phyloP scores from a whole-genome alignment of 2,329 filamentous ascomycete genomes.

The Xylariaceae sp. region DNA sequence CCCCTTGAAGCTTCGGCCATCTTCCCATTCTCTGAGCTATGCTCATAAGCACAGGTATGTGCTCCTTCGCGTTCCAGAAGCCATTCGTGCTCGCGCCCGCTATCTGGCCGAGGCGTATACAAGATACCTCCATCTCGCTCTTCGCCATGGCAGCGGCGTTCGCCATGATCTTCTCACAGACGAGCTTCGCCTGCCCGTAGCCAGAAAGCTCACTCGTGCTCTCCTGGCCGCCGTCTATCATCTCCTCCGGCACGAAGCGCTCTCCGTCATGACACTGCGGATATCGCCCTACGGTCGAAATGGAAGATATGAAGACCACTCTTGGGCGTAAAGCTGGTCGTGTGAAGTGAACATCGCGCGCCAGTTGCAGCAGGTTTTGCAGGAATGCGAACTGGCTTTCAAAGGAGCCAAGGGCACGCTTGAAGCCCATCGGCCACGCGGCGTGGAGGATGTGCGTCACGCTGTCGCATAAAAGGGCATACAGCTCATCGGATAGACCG shows the following conservation, averaged over 20 bases:
- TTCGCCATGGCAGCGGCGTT: constrained; percentile 31
- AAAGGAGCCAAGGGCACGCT: constrained; percentile 16
- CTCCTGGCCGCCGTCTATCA: constrained; percentile 26
- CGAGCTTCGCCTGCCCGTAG: constrained; percentile 42
- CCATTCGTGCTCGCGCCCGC: constrained; percentile 34
- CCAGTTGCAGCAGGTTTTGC: constrained; percentile 1
- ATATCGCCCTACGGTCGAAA: constrained; percentile 26
- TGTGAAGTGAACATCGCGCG: neutral
- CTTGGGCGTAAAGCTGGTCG: constrained; percentile 3
- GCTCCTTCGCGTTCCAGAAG: constrained; percentile 42
- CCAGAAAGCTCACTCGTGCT: constrained; percentile 21
- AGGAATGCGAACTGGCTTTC: constrained; percentile 9
- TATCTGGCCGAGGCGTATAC: constrained; percentile 39
- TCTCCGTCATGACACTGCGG: neutral
- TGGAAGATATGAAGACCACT: constrained; percentile 29
- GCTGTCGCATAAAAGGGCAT: neutral
- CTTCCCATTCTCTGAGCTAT: constrained; percentile 32
- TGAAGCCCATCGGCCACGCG: constrained; percentile 22
- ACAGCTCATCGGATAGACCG: neutral
- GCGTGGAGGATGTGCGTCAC: constrained; percentile 17
- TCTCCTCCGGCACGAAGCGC: constrained; percentile 32
- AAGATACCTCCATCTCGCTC: constrained; percentile 34
- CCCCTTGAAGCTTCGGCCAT: constrained; percentile 18
- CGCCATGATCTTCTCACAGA: constrained; percentile 39
- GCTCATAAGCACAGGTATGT: constrained; percentile 39